A percentile compares a stretch with the other conserved stretches of the same genome.
Conservation (phyloP, 2,329 filamentous ascomycete species). For the Neobulgaria alba region DNA sequence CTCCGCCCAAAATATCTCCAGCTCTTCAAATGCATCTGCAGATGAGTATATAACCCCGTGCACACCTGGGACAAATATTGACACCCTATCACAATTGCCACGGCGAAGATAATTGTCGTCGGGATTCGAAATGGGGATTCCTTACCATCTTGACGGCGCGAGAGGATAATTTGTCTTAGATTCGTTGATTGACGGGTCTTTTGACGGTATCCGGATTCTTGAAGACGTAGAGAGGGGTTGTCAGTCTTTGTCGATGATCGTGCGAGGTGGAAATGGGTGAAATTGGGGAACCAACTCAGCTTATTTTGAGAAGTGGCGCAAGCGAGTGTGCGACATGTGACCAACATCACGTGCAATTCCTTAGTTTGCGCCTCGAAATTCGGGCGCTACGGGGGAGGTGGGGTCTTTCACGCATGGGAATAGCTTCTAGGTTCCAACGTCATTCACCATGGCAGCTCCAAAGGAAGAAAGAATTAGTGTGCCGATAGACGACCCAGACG, state of each 20-base stretch:
- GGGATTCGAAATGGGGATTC: constrained; percentile 16
- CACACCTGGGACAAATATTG: too few relatives aligned
- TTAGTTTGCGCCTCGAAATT: too few relatives aligned
- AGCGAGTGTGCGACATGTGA: constrained; percentile 13
- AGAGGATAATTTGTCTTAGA: constrained; percentile 30
- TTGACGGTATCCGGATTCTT: constrained; percentile 23
- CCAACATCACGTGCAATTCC: neutral
- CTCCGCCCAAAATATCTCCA: too few relatives aligned
- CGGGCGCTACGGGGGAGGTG: too few relatives aligned
- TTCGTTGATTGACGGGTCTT: constrained; percentile 29
- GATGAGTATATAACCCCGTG: constrained; percentile 13
- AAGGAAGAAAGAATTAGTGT: constrained; percentile 62
- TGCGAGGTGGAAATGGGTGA: constrained; percentile 8
- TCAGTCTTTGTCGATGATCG: constrained; percentile 30
- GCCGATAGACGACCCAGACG: constrained; percentile 89
- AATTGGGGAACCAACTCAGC: neutral
- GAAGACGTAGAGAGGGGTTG: constrained; percentile 29
- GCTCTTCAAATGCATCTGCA: neutral
- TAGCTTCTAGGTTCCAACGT: neutral
- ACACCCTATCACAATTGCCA: constrained; percentile 6
- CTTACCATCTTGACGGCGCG: constrained; percentile 65
- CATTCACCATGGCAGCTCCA: constrained; percentile 52
- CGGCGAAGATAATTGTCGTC: too few relatives aligned
- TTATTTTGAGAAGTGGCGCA: constrained; percentile 4
- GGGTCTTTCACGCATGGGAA: too few relatives aligned